Base-by-base conservation (phyloP, 177 flowering plant genomes). In the Vitis hybrid region DNA sequence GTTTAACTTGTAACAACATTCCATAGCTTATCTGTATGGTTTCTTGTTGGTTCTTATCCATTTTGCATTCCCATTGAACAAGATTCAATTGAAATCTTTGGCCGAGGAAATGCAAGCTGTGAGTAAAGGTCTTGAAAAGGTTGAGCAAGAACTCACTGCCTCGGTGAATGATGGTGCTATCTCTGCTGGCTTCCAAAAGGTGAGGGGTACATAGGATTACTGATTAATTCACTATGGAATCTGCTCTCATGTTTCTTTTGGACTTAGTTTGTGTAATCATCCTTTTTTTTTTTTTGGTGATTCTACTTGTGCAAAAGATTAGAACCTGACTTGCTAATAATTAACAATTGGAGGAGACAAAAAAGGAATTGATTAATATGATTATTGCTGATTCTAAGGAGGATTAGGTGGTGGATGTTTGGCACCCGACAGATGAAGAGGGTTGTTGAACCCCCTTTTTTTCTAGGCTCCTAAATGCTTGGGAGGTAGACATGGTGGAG, bases 81-180 rank as follows among this genome's bases (percentile, higher is more conserved):
- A 96, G 99, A 92, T 96, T 73, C 97, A 94, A 84, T 79, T 96
- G 77, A 94, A 96, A 84, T 74, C 89, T 47, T 77, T 96, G 81
- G 99, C 99, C 76, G 99, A 96, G 84, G 99, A 96, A 85, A 96
- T 96, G 99, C 99, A 96, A 92, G 97, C 99, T 31, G 97, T 92
- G 61, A 96, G 92, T 70, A 96, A 91, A 82, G 99, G 99, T 72
- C 97, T 96, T 76, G 99, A 92, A 80, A 96, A 96, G 82, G 99
- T 96, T 74, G 98, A 90, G 74, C 95, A 87, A 75, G 99, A 96
- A 81, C 92, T 96, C 17, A 58, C 92, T 79, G 94, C 91, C 59
- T 89, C 97, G 65, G 95, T 86, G 56, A 84, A 83, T 79, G 99
- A 96, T 83, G 99, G 99, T 73, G 86, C 79, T 57, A 80, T 96